Percentiles rank a stretch among this genome's conserved stretches.
phyloP scores from a whole-genome alignment of 1,284 basidiomycete species.

The Ganoderma lingzhi region DNA sequence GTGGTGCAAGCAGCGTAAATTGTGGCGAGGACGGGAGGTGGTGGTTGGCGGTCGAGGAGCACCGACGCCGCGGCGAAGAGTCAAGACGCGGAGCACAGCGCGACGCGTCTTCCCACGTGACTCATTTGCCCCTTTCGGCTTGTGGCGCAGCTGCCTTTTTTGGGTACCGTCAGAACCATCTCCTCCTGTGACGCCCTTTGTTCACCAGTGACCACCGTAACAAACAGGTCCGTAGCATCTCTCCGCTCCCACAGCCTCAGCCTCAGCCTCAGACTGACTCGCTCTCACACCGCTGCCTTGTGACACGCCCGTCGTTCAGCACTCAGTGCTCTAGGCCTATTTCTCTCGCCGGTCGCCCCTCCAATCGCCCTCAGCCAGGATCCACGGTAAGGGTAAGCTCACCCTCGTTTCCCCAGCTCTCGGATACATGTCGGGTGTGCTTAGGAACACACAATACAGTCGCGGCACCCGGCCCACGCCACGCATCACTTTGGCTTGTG shows the following conservation, averaged over 20 bases:
- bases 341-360: background rate
- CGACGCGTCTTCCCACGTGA: conserved; percentile 27
- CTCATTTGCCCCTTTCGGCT: background rate
- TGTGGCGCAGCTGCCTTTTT: conserved; percentile 5
- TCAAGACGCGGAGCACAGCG: conserved; percentile 14
- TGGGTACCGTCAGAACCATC: conserved; percentile 12
- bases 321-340: conserved; percentile 4
- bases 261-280: background rate
- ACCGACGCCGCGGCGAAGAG: background rate
- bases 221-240: background rate
- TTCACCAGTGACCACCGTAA: conserved; percentile 13
- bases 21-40: conserved; percentile 2
- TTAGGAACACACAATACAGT: conserved; percentile 5
- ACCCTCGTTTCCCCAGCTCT: background rate
- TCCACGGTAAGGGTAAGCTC: background rate
- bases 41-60: conserved; percentile 6
- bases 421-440: background rate
- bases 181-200: conserved; percentile 9
- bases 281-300: conserved; percentile 2
- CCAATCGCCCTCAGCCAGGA: background rate
- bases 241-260: background rate
- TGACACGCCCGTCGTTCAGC: background rate
- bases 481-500: conserved; percentile 4
- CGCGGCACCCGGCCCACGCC: background rate
- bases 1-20: background rate